Evolutionary conservation across 768 basidiomycete species (phyloP).

Genomic region (Psilocybe tampanensis): DNA sequence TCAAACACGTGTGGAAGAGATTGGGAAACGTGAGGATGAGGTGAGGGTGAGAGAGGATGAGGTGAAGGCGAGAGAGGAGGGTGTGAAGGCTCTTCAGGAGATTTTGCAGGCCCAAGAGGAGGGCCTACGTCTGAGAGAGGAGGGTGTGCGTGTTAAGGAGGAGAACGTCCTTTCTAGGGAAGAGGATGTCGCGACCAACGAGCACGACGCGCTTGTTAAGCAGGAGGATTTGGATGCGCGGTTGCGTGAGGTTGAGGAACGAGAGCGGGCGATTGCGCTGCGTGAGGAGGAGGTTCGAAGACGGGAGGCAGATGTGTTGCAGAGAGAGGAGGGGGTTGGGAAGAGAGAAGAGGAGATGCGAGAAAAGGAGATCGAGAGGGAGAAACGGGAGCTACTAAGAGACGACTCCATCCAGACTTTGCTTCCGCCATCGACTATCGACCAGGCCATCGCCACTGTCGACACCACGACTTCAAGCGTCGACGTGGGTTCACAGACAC

Average conservation of each 20-base stretch:
- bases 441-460: neutral
- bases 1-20: too few species aligned
- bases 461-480: neutral
- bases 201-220: neutral
- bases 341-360: neutral
- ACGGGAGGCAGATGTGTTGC: conserved; percentile 3
- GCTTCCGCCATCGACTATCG: neutral
- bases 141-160: neutral
- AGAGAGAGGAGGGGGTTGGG: neutral
- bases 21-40: neutral
- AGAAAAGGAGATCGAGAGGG: conserved; percentile 4
- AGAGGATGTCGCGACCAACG: neutral
- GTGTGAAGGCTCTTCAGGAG: neutral
- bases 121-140: neutral
- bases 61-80: neutral
- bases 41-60: neutral
- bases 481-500: too few species aligned
- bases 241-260: conserved; percentile 1
- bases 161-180: neutral
- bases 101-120: neutral
- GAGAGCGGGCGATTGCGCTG: neutral
- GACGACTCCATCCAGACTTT: neutral
- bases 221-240: neutral
- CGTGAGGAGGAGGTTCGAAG: neutral
- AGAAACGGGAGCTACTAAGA: neutral